Evolutionary conservation across 2,329 filamentous ascomycete species (phyloP), one percentile per base, ranked within the genome.

Genomic region (Myrmaecium sp.): DNA sequence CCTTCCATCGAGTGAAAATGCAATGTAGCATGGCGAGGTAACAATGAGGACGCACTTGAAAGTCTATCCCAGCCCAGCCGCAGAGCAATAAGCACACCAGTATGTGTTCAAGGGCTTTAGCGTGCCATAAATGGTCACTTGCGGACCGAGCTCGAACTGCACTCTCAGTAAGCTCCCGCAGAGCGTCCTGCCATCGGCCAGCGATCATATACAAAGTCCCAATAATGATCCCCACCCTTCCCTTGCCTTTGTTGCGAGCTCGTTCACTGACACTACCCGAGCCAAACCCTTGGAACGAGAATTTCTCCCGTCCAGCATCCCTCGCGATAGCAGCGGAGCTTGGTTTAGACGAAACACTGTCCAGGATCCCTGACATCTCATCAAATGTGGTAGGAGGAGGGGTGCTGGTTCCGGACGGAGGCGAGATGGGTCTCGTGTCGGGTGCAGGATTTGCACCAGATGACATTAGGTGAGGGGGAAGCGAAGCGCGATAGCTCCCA

Each of bases 41-140:
- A 12, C 14, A 20, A 21, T n/a, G 11, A 32, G 26, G 7, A 22
- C 18, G 39, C 58, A 89, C 66, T 40, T 74, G 66, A 40, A 95
- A 95, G 43, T 89, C 78, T 41, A 86, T 62, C 4, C 74, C 77
- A 18, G 75, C 69, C 79, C 83, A 93, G 16, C 74, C 78, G 34
- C 92, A 70, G 40, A 95, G 67, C 21, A 95, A 46, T 37, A 95
- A 64, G 43, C 77, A 82, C 14, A 92, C 64, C 24, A 89, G 58
- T 33, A 92, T 80, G 15, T 84, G 72, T 46, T 98, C 91, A 12
- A 98, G 61, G 1, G 82, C 84, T 52, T 95, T 95, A 11, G 80
- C 89, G 54, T 94, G 82, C 86, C 89, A 98, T n/a, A 95, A 51
- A 51, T 93, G 81, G 51, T 98, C 89, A 40, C 82, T 84, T 31